Percentiles rank a stretch among this genome's conserved stretches.
Conservation (phyloP, 2,329 filamentous ascomycete species). For the Chaetomium strumarium region DNA sequence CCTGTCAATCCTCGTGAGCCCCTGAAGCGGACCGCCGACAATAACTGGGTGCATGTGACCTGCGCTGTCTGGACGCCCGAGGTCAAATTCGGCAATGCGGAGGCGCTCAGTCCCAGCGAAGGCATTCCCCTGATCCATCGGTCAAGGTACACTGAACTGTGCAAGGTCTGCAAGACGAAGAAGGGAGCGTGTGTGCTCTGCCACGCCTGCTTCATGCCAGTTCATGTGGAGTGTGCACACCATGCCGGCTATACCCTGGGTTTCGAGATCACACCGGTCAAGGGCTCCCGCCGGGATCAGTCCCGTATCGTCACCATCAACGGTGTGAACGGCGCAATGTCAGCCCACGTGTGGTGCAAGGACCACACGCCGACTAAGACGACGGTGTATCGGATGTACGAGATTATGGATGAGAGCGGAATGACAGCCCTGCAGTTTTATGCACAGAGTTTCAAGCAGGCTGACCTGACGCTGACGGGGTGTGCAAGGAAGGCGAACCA, state of each 20-base stretch:
- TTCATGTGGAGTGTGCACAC: constrained; percentile 88
- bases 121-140: constrained; percentile 78
- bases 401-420: constrained; percentile 64
- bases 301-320: constrained; percentile 74
- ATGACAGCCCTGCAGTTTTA: constrained; percentile 79
- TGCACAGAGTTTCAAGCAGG: constrained; percentile 87
- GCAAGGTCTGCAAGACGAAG: constrained; percentile 74
- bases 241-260: constrained; percentile 77
- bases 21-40: constrained; percentile 87
- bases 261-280: constrained; percentile 85
- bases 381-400: constrained; percentile 71
- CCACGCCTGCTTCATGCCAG: constrained; percentile 61
- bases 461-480: constrained; percentile 81
- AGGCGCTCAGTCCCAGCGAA: constrained; percentile 77
- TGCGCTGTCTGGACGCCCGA: constrained; percentile 91
- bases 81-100: constrained; percentile 83
- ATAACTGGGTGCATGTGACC: constrained; percentile 96
- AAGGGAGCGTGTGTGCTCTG: constrained; percentile 79
- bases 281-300: constrained; percentile 78
- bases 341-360: constrained; percentile 86
- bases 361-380: constrained; percentile 72
- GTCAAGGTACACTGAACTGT: constrained; percentile 67
- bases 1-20: constrained; percentile 82
- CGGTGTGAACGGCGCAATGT: constrained; percentile 74
- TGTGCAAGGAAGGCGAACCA: constrained; percentile 89